Percentiles rank a stretch among this genome's conserved stretches.
Evolutionary conservation across 2,329 filamentous ascomycete genomes (phyloP).

Genomic region (Aspergillus ibericus): DNA sequence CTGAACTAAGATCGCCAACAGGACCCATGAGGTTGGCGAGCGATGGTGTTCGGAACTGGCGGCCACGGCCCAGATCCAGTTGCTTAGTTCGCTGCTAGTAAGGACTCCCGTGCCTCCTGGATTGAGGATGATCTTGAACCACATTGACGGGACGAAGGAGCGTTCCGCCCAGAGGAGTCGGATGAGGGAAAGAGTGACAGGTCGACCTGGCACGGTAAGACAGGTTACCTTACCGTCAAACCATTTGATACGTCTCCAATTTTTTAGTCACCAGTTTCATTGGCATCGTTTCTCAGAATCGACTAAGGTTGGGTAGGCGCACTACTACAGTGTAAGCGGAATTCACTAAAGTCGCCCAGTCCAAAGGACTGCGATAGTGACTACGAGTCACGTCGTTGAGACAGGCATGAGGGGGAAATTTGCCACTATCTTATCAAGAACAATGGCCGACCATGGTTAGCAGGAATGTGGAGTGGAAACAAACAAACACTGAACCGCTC

Average conservation of each 20-base stretch:
- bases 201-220: not conserved
- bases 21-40: slow-evolving; percentile 12
- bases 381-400: not conserved
- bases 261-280: not conserved
- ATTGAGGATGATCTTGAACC: slow-evolving; percentile 21
- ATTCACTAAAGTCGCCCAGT: not conserved
- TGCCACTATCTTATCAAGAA: slow-evolving; percentile 25
- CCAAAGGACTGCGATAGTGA: not conserved
- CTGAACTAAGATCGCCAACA: slow-evolving; percentile 22
- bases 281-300: not conserved
- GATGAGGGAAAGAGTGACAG: not conserved
- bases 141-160: slow-evolving; percentile 22
- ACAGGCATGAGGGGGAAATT: slow-evolving; percentile 3
- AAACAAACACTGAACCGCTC: not conserved
- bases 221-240: not conserved
- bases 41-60: slow-evolving; percentile 15
- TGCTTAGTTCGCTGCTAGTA: slow-evolving; percentile 6
- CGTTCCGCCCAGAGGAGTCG: not conserved
- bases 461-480: slow-evolving; percentile 16
- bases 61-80: slow-evolving; percentile 17
- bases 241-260: not conserved
- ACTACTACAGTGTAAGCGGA: not conserved
- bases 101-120: not conserved
- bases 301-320: too few relatives aligned
- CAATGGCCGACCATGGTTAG: not conserved